Conservation (phyloP, 2,329 filamentous ascomycete species). For the Periconia sp. region DNA sequence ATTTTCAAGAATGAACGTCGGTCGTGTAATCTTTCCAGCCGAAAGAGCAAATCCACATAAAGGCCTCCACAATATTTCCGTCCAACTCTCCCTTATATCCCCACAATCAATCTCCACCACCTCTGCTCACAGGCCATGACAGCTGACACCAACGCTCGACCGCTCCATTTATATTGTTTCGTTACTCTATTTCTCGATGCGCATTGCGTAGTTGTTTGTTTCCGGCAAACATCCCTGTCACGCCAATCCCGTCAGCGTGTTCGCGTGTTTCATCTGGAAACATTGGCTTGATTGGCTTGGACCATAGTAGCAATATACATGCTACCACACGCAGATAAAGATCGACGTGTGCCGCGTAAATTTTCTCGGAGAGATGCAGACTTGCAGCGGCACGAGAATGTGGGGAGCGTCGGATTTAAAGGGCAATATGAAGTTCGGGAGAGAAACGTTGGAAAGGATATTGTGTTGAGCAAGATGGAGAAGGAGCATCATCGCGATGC, state of each 20-base stretch:
- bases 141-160: neutral
- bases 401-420: neutral
- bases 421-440: neutral
- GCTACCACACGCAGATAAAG: conserved; percentile 1
- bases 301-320: conserved; percentile 7
- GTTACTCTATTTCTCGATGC: conserved; percentile 6
- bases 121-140: neutral
- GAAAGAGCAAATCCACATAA: neutral
- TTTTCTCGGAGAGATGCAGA: neutral
- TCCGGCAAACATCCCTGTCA: conserved; percentile 4
- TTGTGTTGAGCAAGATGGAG: neutral
- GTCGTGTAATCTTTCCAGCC: neutral
- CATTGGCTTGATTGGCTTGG: conserved; percentile 11
- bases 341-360: neutral
- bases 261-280: conserved; percentile 14
- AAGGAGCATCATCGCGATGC: neutral
- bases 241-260: conserved; percentile 12
- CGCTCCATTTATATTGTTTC: conserved; percentile 4
- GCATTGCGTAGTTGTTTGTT: conserved; percentile 1
- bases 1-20: neutral
- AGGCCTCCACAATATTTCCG: neutral
- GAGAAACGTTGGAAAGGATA: neutral
- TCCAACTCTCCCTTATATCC: neutral
- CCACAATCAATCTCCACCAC: neutral
- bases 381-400: neutral